Percentiles rank a stretch among this genome's conserved stretches.
These are phyloP conservation scores for Lepidium aucheri DNA, from an alignment of 345 rosid genomes.

Conservation along the genomic window DNA sequence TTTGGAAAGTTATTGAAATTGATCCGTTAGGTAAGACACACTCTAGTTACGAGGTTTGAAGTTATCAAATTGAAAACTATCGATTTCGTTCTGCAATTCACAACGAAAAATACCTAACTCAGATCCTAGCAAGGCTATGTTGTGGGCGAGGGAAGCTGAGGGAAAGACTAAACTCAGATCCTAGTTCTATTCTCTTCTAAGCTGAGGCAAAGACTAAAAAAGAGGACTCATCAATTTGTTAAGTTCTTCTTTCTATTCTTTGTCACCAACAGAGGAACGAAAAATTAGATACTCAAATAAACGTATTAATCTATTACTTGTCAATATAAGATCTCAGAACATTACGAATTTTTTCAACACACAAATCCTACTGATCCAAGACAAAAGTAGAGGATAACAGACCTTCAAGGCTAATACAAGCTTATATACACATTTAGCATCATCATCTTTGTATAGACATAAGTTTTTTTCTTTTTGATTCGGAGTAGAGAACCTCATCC, in stretches of 20 bases:
- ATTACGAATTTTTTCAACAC: background rate
- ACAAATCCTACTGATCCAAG: background rate
- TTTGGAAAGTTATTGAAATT: no score
- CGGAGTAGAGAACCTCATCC: constrained; percentile 33
- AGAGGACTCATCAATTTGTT: background rate
- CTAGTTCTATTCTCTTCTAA: no score
- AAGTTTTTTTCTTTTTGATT: background rate
- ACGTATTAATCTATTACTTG: background rate
- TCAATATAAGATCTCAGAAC: background rate
- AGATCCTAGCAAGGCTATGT: no score
- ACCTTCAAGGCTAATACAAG: constrained; percentile 4
- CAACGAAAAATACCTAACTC: no score
- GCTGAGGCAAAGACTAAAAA: no score
- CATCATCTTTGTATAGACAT: constrained; percentile 5
- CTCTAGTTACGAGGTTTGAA: background rate
- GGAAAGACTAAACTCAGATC: no score
- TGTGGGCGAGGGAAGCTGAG: no score
- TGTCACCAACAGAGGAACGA: background rate
- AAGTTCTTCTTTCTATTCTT: background rate
- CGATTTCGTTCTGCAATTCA: no score
- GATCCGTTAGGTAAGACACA: background rate
- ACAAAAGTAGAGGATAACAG: background rate
- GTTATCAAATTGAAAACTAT: no score
- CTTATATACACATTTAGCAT: constrained; percentile 16
- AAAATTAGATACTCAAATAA: background rate